Base-by-base conservation (phyloP, 1,139 yeast species). In the Yamadazyma buinensis region DNA sequence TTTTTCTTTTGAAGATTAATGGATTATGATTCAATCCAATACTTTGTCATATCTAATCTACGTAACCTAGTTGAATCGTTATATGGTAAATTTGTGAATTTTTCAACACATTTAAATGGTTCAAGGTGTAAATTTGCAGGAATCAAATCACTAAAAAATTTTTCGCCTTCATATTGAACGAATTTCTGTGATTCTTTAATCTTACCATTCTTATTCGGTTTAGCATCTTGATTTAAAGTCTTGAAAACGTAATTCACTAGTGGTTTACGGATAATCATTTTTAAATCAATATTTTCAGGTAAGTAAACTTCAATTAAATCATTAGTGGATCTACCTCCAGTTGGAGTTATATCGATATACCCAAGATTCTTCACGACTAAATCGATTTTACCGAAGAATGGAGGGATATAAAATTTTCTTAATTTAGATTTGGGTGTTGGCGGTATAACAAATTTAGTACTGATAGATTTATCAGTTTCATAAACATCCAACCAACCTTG, bases 291-390 rank as follows among this genome's bases (percentile, higher is more conserved):
- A 2, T 62, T 58, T 11, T 50, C 46, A 2, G 70, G 67, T 11
- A 67, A 42, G 36, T 57, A 61, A 9, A 69, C 48, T 23, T 55
- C 55, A 23, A 67, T 40, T 1, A 67, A 59, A 7, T 55, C 54
- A 29, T 61, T 57, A 12, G 48, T 46, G 1, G 23, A 22, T 36
- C 60, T 61, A 2, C 53, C 41, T 2, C 95, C 92, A 0, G 84
- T 78, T 1, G 87, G 80, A 17, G 72, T 72, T 24, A 86, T 53
- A 35, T 80, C 77, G 2, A 86, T 46, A 43, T 74, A 77, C 0
- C 95, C 95, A 12, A 83, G 52, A 35, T 83, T 83, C 32, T 80
- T 76, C 11, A 87, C 49, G 0, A 85, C 85, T 19, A 86, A 49
- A 46, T 84, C 92, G 14, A 83, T 64, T 2, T 77, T 61, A 0